Evolutionary conservation across 78 protist species (phyloP).

Genomic region (Bodo saltans): DNA sequence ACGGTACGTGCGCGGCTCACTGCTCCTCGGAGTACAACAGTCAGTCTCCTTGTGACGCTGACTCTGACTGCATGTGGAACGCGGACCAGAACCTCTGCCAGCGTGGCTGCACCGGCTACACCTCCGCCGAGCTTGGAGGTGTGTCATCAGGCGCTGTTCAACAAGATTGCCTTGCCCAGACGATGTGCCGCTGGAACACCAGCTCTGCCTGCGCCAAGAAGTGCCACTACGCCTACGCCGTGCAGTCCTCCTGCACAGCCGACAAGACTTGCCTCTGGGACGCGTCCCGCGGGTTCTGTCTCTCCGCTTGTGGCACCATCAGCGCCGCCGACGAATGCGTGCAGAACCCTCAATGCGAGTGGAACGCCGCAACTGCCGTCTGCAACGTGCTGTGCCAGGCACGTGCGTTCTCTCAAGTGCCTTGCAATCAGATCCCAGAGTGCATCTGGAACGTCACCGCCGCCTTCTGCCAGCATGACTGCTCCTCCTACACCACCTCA

Average conservation of each 20-base stretch:
- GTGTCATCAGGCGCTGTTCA: neutral
- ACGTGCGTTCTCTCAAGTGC: neutral
- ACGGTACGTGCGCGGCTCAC: neutral
- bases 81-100: neutral
- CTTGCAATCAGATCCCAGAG: neutral
- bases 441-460: neutral
- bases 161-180: neutral
- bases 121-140: neutral
- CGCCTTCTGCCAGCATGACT: neutral
- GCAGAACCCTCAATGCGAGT: neutral
- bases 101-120: neutral
- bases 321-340: neutral
- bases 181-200: neutral
- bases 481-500: neutral
- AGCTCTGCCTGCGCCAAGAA: neutral
- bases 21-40: neutral
- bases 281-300: neutral
- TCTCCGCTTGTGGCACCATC: neutral
- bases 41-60: neutral
- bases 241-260: neutral
- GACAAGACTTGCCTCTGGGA: neutral
- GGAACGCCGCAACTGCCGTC: neutral
- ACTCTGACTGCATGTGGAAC: neutral
- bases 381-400: neutral
- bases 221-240: neutral